Evolutionary conservation across 768 basidiomycete species (phyloP).

Genomic region (Russula sp.): DNA sequence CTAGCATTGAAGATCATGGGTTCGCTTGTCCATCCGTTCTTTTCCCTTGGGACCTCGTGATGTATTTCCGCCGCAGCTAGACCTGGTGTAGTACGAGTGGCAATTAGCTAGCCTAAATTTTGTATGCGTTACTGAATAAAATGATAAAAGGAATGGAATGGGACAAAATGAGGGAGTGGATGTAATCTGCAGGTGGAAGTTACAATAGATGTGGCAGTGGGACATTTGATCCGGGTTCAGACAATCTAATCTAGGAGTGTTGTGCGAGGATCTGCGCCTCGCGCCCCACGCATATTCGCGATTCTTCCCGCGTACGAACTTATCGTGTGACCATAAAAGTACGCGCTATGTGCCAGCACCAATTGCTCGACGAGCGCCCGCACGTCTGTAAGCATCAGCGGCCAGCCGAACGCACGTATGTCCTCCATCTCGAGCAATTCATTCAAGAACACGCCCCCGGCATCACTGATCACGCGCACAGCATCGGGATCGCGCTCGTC

Average conservation of each 20-base stretch:
- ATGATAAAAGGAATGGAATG: neutral
- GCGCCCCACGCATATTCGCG: slow-evolving; percentile 39
- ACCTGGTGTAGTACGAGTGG: neutral
- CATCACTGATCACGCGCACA: slow-evolving; percentile 37
- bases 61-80: neutral
- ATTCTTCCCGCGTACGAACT: slow-evolving; percentile 42
- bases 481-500: slow-evolving; percentile 43
- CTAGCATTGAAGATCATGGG: too few species aligned
- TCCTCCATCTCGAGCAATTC: slow-evolving; percentile 46
- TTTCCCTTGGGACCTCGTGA: neutral
- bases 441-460: slow-evolving; percentile 42
- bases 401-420: slow-evolving; percentile 41
- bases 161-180: neutral
- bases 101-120: neutral
- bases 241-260: slow-evolving; percentile 36
- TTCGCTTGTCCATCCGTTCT: neutral
- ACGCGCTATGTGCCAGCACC: slow-evolving; percentile 37
- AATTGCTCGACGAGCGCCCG: slow-evolving; percentile 44
- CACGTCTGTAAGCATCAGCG: slow-evolving; percentile 44
- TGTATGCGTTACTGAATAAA: neutral
- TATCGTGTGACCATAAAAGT: slow-evolving; percentile 41
- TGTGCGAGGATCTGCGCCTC: slow-evolving; percentile 40
- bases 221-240: neutral
- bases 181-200: neutral
- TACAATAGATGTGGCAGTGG: too few species aligned